Evolutionary conservation across 1,139 yeast species (phyloP).

Genomic region (Yamadazyma spencermartinsiae): DNA sequence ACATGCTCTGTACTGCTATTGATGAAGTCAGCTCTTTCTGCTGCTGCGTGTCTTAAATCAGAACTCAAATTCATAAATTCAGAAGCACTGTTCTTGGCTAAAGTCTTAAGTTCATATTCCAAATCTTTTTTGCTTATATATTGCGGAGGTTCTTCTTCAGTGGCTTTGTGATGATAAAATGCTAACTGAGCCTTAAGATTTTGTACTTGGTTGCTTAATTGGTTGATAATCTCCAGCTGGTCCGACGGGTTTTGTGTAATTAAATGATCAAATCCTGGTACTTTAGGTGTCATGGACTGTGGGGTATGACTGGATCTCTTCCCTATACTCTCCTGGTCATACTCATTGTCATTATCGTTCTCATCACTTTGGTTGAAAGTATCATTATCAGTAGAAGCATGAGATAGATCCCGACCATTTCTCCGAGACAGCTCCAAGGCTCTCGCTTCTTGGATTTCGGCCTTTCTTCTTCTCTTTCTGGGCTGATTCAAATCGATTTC

Average conservation of each 20-base stretch:
- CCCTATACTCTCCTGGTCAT: background rate
- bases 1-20: slow-evolving; percentile 17
- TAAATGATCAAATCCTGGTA: too few species aligned
- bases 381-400: background rate
- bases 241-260: slow-evolving; percentile 2
- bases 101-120: slow-evolving; percentile 35
- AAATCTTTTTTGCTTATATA: slow-evolving; percentile 34
- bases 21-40: slow-evolving; percentile 36
- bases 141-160: slow-evolving; percentile 21
- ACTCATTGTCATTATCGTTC: background rate
- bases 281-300: too few species aligned
- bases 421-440: slow-evolving; percentile 9
- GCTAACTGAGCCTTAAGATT: slow-evolving; percentile 2
- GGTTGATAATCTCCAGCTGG: slow-evolving; percentile 22
- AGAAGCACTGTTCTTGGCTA: slow-evolving; percentile 29
- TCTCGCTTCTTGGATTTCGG: slow-evolving; percentile 25
- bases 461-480: slow-evolving; percentile 50
- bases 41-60: slow-evolving; percentile 34
- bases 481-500: slow-evolving; percentile 66
- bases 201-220: slow-evolving; percentile 22
- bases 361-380: slow-evolving; percentile 1
- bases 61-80: slow-evolving; percentile 40
- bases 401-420: background rate
- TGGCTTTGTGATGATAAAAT: slow-evolving; percentile 7
- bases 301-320: too few species aligned